These are phyloP conservation scores for Vigna mungo DNA, from an alignment of 306 rosid species.

Conservation along the genomic window DNA sequence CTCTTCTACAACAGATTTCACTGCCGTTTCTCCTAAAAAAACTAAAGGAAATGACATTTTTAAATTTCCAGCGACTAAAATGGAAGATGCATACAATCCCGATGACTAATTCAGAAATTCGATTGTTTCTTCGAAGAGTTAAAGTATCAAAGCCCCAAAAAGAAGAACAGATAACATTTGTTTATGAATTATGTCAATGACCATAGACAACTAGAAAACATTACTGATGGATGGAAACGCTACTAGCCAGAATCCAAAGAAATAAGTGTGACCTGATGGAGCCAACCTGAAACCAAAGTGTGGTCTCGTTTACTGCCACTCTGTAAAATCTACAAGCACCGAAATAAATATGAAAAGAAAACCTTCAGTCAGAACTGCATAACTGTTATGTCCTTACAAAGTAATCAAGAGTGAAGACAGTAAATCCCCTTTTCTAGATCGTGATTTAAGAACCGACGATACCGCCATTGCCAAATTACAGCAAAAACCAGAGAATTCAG, in stretches of 20 bases:
- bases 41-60: neutral
- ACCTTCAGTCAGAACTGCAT: slow-evolving; percentile 20
- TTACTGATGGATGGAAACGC: slow-evolving; percentile 20
- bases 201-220: slow-evolving; percentile 17
- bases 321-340: slow-evolving; percentile 75
- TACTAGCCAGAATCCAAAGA: slow-evolving; percentile 54
- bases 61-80: neutral
- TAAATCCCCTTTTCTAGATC: slow-evolving; percentile 1
- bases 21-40: neutral
- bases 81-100: neutral
- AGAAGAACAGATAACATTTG: neutral
- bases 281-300: slow-evolving; percentile 99
- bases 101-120: neutral
- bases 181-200: slow-evolving; percentile 4
- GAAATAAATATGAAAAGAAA: slow-evolving; percentile 7
- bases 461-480: neutral
- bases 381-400: slow-evolving; percentile 9
- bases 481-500: slow-evolving; percentile 17
- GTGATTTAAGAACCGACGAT: slow-evolving; percentile 2
- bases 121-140: slow-evolving; percentile 12
- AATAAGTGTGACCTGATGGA: slow-evolving; percentile 83
- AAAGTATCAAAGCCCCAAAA: neutral
- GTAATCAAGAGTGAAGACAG: neutral
- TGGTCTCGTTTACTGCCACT: slow-evolving; percentile 71
- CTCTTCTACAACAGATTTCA: neutral